Evolutionary conservation across 2,329 filamentous ascomycete genomes (phyloP), one percentile per base, ranked within the genome.

Genomic region (Tolypocladium inflatum): DNA sequence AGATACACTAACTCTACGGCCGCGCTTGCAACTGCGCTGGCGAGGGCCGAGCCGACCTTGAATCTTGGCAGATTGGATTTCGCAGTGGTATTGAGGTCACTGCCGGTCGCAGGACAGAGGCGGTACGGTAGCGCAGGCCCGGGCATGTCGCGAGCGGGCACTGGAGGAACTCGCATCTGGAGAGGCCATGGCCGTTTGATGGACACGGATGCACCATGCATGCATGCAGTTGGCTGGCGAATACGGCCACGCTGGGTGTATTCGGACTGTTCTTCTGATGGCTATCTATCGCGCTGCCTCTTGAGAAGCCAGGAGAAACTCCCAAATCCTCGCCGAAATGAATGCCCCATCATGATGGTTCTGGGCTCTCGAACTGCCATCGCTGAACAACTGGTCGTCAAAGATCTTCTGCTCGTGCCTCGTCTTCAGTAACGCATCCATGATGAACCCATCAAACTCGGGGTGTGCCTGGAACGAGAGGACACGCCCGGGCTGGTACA

Each of bases 391-490:
- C 8, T 63, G 58, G 45, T 69, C 64, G 2, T 62, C 60, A 37
- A 71, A 68, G 41, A 70, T 59, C 23, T 64, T 61, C n/a, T 65
- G 62, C 0, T 62, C 55, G 48, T 66, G 64, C 33, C 70, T 63
- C n/a, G 58, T 53, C 35, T 66, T 57, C 60, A 73, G 63, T 2
- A 71, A 60, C 23, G 67, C 64, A 1, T 66, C 64, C 67, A 76
- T 76, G 57, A 72, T 71, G n/a, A 65, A 63, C 1, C 63, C 63
- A 10, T 73, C 70, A 58, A 74, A 77, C 56, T 78, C 76, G 1
- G 76, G 76, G 35, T 78, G 76, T 0, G 73, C 75, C 54, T 78
- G 76, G 19, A 78, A 68, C 1, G 73, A 71, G 15, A 78, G 65
- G 17, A 76, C 55, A 2, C 67, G 64, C 0, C 65, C 61, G 0